Evolutionary conservation across 192 early-diverging fungal genomes (phyloP), one percentile per base, ranked within the genome.

Genomic region (Linnemannia elongata): DNA sequence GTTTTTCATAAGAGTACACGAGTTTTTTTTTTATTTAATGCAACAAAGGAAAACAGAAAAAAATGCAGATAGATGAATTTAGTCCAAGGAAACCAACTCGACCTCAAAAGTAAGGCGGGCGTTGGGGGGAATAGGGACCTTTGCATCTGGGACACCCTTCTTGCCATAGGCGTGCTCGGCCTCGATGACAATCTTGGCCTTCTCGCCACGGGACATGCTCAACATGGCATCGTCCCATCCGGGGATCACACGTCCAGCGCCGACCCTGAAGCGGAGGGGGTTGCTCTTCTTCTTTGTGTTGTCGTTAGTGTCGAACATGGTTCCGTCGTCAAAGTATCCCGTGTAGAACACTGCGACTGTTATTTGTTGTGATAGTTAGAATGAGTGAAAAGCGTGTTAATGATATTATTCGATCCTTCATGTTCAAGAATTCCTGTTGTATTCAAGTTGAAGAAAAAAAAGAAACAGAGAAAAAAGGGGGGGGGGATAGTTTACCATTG

Each of bases 171-270:
- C 94, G 72, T 91, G 94, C 74, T 94, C 94, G 54, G 92, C 82
- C 35, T 89, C 88, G 75, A 94, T 92, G 33, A 90, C 80, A 60
- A 96, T 87, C 77, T 93, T 91, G 69, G 90, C 90, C 70, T 94
- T 88, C 85, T 96, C 95, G 42, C 93, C 94, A 22, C 91, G 80
- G 60, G 85, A 79, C 95, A 96, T 96, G 52, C 90, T 90, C 72
- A 92, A 82, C 52, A 95, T 79, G 68, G 93, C 94, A 18, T 92
- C 90, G 60, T 96, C 95, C 94, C 94, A 96, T n/a, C 93, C 95
- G 36, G 90, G 63, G 76, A 96, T 95, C 30, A 95, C 94, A 54
- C 82, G 75, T 33, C 90, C 91, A 68, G 73, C 74, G 4, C 93
- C 93, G n/a, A 92, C 90, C 83, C 92, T 95, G 90, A 96, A 96